These are phyloP conservation scores for Chlamydomonas incerta DNA, from an alignment of 139 green algal genomes.

Conservation along the genomic window DNA sequence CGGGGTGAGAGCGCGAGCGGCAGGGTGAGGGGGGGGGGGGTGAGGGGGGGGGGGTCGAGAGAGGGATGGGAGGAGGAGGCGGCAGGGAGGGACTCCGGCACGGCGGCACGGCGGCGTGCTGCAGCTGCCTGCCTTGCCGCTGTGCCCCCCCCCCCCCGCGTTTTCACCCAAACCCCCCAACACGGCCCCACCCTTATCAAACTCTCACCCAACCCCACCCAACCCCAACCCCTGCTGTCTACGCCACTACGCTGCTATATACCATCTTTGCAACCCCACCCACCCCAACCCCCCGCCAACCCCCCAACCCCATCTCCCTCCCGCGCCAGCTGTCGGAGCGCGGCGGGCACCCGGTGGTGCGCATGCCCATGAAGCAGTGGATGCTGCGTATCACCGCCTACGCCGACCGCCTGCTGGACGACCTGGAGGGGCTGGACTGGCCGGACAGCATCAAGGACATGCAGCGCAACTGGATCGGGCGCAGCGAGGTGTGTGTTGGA, in stretches of 20 bases:
- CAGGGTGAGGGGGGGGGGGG: too few relatives aligned
- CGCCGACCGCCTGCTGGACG: constrained; percentile 93
- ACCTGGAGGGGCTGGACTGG: constrained; percentile 96
- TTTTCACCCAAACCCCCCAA: background rate
- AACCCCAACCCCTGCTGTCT: background rate
- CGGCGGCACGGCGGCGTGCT: too few relatives aligned
- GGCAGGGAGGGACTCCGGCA: too few relatives aligned
- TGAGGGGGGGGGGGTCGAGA: background rate
- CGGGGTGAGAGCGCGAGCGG: constrained; percentile 8
- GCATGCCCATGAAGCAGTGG: constrained; percentile 98
- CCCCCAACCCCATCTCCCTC: background rate
- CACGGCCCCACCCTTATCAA: background rate
- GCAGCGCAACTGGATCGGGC: constrained; percentile 99
- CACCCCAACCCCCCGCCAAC: too few relatives aligned
- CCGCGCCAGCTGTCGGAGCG: constrained; percentile 71
- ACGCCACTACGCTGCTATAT: too few relatives aligned
- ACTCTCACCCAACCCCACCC: background rate
- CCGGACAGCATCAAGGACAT: constrained; percentile 97
- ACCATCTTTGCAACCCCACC: too few relatives aligned
- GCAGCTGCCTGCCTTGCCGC: too few relatives aligned
- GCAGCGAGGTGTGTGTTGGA: constrained; percentile 75
- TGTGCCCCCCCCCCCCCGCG: too few relatives aligned
- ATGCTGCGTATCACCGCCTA: constrained; percentile 98
- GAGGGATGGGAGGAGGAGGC: background rate
- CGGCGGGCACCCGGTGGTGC: constrained; percentile 92